Evolutionary conservation across 116 monocot genomes (phyloP).

Genomic region (Iris pallida): DNA sequence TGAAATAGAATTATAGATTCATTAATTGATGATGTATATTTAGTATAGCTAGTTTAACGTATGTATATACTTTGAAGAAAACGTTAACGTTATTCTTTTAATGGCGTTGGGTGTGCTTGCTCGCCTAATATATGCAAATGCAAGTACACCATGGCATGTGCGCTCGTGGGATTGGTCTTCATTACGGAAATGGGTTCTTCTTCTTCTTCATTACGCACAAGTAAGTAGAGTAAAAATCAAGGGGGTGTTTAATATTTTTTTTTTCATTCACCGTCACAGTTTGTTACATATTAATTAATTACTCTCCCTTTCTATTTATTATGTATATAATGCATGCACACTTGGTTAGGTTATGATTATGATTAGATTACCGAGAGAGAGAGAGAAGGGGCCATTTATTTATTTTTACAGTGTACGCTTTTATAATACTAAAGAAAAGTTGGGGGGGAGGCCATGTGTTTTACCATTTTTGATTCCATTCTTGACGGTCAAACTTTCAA

Average conservation of each 20-base stretch:
- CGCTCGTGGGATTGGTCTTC: neutral
- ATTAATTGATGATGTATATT: neutral
- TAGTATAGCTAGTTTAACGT: neutral
- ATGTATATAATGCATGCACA: neutral
- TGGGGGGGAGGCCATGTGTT: conserved; percentile 47
- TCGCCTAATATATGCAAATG: neutral
- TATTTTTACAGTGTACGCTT: conserved; percentile 33
- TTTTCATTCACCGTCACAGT: too few species aligned
- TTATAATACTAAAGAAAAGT: conserved; percentile 17
- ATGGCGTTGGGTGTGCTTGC: neutral
- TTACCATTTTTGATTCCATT: conserved; percentile 64
- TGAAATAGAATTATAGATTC: neutral
- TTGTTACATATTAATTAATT: neutral
- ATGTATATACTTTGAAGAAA: neutral
- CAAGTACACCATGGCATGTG: conserved; percentile 7
- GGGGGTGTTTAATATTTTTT: neutral
- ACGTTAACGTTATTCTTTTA: neutral
- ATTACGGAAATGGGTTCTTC: neutral
- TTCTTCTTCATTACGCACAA: neutral
- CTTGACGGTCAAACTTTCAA: conserved; percentile 81
- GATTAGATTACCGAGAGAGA: conserved; percentile 54
- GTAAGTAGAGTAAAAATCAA: neutral
- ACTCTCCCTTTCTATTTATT: neutral
- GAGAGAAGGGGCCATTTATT: conserved; percentile 15
- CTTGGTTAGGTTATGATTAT: conserved; percentile 29